These are phyloP conservation scores for Kwoniella sp. DNA, from an alignment of 768 basidiomycete genomes.

Conservation along the genomic window DNA sequence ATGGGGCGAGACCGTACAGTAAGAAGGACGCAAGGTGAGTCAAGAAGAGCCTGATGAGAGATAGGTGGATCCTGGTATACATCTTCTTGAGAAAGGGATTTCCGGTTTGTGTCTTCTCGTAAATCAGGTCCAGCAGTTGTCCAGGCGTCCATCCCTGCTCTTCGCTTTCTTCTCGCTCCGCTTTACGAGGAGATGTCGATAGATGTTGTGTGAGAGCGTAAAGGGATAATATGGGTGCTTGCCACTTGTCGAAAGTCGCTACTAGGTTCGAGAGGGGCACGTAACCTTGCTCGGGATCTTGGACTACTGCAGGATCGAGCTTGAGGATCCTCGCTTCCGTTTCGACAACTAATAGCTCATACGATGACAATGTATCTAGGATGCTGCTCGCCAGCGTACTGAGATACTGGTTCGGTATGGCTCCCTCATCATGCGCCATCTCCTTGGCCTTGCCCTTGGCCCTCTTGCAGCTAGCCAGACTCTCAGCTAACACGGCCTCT, in stretches of 20 bases:
- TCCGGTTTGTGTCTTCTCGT: slow-evolving; percentile 72
- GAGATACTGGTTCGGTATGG: slow-evolving; percentile 69
- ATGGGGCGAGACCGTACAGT: slow-evolving; percentile 70
- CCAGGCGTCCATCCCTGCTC: slow-evolving; percentile 64
- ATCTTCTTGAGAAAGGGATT: slow-evolving; percentile 74
- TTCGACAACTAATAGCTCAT: slow-evolving; percentile 12
- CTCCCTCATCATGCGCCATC: slow-evolving; percentile 53
- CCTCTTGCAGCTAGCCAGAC: slow-evolving; percentile 16
- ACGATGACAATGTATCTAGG: slow-evolving; percentile 58
- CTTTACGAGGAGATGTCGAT: neutral
- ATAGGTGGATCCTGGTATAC: slow-evolving; percentile 68
- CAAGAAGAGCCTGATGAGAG: slow-evolving; percentile 80
- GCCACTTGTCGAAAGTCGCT: slow-evolving; percentile 84
- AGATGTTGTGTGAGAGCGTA: slow-evolving; percentile 62
- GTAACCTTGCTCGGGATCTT: slow-evolving; percentile 60
- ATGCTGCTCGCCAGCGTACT: slow-evolving; percentile 76
- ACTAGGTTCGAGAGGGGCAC: slow-evolving; percentile 83
- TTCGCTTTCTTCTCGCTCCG: slow-evolving; percentile 38
- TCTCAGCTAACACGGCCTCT: slow-evolving; percentile 24
- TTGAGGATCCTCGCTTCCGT: slow-evolving; percentile 59
- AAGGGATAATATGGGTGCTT: slow-evolving; percentile 76
- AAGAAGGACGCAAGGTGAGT: slow-evolving; percentile 80
- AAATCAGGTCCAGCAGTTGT: slow-evolving; percentile 74
- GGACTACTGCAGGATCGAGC: slow-evolving; percentile 66
- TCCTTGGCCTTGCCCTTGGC: slow-evolving; percentile 17